phyloP scores from a whole-genome alignment of 1,284 basidiomycete species.

The Cryptococcus wingfieldii region DNA sequence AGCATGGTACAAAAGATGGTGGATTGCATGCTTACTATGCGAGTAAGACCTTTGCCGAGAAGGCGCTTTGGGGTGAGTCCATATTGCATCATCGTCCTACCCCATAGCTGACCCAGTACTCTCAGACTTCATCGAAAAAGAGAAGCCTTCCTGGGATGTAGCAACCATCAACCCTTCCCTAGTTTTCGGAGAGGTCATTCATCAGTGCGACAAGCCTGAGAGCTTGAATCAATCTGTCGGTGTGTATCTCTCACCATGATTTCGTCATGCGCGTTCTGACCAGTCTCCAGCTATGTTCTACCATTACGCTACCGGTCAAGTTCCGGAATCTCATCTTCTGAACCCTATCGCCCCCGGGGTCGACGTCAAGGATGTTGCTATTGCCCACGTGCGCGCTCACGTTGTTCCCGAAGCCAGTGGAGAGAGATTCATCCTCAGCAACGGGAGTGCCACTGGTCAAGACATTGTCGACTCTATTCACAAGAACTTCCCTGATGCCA shows the following conservation, averaged over 20 bases:
- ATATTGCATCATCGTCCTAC: slow-evolving; percentile 7
- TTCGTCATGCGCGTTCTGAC: too few relatives aligned
- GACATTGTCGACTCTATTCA: slow-evolving; percentile 31
- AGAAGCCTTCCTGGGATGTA: slow-evolving; percentile 58
- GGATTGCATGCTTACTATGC: slow-evolving; percentile 38
- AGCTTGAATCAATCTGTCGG: slow-evolving; percentile 56
- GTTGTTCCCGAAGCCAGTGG: slow-evolving; percentile 57
- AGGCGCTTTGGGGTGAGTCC: slow-evolving; percentile 46
- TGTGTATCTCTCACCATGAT: too few relatives aligned
- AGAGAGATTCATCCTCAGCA: slow-evolving; percentile 57
- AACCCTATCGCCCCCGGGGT: slow-evolving; percentile 52
- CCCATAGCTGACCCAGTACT: not conserved
- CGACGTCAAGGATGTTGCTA: slow-evolving; percentile 58
- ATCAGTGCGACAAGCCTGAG: slow-evolving; percentile 53
- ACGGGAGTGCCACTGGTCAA: slow-evolving; percentile 42
- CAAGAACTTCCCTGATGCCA: slow-evolving; percentile 28
- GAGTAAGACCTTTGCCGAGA: slow-evolving; percentile 65
- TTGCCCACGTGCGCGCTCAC: slow-evolving; percentile 58
- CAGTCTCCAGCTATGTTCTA: slow-evolving; percentile 33
- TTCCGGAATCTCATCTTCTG: slow-evolving; percentile 42
- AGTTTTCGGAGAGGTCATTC: slow-evolving; percentile 55
- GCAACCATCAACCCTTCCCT: slow-evolving; percentile 56
- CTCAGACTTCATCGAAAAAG: slow-evolving; percentile 55
- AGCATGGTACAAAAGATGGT: slow-evolving; percentile 57
- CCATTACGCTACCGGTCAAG: slow-evolving; percentile 46